Evolutionary conservation across 148 eudicot genomes (phyloP).

Genomic region (Polygonum maritimum): DNA sequence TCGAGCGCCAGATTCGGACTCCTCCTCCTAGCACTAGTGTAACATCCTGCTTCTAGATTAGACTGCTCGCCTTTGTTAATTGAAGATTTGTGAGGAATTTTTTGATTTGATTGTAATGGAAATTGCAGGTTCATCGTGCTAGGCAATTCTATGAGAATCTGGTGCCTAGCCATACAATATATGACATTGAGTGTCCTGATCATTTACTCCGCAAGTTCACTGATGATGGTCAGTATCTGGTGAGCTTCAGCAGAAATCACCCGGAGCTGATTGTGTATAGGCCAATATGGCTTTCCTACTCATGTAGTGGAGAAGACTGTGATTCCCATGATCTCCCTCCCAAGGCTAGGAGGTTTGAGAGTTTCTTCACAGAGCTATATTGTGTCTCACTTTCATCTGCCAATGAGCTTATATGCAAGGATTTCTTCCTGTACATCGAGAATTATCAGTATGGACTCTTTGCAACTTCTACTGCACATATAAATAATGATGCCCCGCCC

Average conservation of each 20-base stretch:
- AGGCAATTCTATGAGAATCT: conserved; percentile 90
- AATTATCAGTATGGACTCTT: conserved; percentile 70
- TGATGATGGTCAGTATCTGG: conserved; percentile 82
- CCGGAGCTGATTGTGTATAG: conserved; percentile 84
- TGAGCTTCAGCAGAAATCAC: conserved; percentile 81
- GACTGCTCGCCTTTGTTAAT: neutral
- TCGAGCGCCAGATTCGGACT: conserved; percentile 75
- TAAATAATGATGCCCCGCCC: conserved; percentile 75
- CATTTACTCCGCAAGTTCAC: conserved; percentile 88
- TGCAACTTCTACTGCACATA: conserved; percentile 90
- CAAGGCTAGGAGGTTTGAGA: conserved; percentile 67
- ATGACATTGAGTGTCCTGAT: conserved; percentile 87
- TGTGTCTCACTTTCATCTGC: conserved; percentile 61
- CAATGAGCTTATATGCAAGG: conserved; percentile 86
- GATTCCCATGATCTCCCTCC: conserved; percentile 51
- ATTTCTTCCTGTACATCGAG: conserved; percentile 81
- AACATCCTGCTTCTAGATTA: conserved; percentile 11
- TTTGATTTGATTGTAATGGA: neutral
- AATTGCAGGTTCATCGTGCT: conserved; percentile 54
- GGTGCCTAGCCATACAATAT: conserved; percentile 79
- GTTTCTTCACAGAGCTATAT: conserved; percentile 76
- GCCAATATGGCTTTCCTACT: conserved; percentile 77
- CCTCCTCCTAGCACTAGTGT: conserved; percentile 83
- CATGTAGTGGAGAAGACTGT: conserved; percentile 60
- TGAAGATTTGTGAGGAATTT: neutral